A percentile compares a stretch with the other conserved stretches of the same genome.
phyloP scores from a whole-genome alignment of 2,329 filamentous ascomycete species.

The Aspergillus neotritici region DNA sequence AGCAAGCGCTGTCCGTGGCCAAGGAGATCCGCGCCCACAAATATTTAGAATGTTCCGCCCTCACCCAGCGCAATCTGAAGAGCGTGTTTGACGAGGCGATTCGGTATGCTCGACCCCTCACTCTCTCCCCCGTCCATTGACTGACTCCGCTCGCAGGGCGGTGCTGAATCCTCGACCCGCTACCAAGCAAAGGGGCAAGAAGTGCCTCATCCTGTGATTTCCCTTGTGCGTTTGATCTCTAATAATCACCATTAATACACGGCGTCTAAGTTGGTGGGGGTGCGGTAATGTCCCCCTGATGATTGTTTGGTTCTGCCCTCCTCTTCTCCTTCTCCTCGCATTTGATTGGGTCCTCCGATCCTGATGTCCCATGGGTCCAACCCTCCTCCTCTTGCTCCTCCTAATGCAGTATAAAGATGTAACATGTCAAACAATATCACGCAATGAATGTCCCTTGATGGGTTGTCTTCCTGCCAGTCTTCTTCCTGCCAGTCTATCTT shows the following conservation, averaged over 20 bases:
- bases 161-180: conserved; percentile 46
- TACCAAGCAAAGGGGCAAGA: conserved; percentile 42
- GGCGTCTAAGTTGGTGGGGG: conserved; percentile 30
- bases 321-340: too few species aligned
- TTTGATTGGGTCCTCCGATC: conserved; percentile 13
- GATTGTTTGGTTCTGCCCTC: conserved; percentile 3
- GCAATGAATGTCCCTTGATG: conserved; percentile 14
- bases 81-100: conserved; percentile 98
- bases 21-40: conserved; percentile 96
- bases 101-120: conserved; percentile 56
- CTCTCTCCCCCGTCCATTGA: neutral
- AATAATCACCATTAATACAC: conserved; percentile 35
- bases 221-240: conserved; percentile 17
- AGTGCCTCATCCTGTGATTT: conserved; percentile 42
- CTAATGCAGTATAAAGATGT: conserved; percentile 23
- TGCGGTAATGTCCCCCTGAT: conserved; percentile 19
- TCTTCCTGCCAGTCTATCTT: neutral
- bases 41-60: conserved; percentile 94
- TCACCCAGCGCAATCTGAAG: conserved; percentile 96
- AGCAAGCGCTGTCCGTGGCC: conserved; percentile 79
- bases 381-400: conserved; percentile 10
- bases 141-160: conserved; percentile 29
- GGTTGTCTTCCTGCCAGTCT: too few species aligned
- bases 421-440: conserved; percentile 22
- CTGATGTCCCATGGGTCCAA: conserved; percentile 13